Evolutionary conservation across 2,329 filamentous ascomycete genomes (phyloP), one percentile per base, ranked within the genome.

Genomic region (Aspergillus sclerotialis): DNA sequence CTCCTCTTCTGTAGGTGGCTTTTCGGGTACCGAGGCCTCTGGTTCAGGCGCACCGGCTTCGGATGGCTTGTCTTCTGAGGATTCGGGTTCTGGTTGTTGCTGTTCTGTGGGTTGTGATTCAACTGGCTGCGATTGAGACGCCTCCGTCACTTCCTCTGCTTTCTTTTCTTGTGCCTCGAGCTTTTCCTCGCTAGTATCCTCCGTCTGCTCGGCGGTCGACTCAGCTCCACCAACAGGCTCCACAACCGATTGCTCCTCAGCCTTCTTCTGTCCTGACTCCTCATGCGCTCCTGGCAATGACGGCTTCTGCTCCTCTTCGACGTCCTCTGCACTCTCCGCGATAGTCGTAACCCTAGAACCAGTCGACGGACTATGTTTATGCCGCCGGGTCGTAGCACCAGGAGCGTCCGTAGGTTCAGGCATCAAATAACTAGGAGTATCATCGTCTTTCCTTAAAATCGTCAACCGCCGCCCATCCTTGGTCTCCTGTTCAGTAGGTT

Each of bases 281-380:
- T 32, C 30, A 15, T 10, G 30, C 11, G 24, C 27, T 11, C 21
- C 35, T 17, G 30, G 24, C 5, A 36, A 29, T 32, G 37, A 30
- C 5, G 33, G 44, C 16, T 41, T 42, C 6, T 42, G 35, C 5
- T 34, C 21, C 1, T 54, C 51, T 19, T 64, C 56, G 12, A 83
- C 78, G 40, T 94, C 88, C 50, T 93, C 87, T 36, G 84, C 80
- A 32, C 86, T 79, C 56, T 94, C 87, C 23, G 86, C 73, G 10
- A 94, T 87, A 0, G 86, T 92, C 1, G 80, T 79, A 13, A 94
- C 83, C 4, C 81, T 75, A 34, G 81, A 86, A 31, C 84, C 82
- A 10, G 83, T 82, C 10, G 84, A 90, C 15, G 84, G 83, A 44
- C 81, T 89, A 57, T 85, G 84, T 49, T 86, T 81, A 58, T 94